Base-by-base conservation (phyloP, 2,329 filamentous ascomycete species). In the Aspergillus sp. region DNA sequence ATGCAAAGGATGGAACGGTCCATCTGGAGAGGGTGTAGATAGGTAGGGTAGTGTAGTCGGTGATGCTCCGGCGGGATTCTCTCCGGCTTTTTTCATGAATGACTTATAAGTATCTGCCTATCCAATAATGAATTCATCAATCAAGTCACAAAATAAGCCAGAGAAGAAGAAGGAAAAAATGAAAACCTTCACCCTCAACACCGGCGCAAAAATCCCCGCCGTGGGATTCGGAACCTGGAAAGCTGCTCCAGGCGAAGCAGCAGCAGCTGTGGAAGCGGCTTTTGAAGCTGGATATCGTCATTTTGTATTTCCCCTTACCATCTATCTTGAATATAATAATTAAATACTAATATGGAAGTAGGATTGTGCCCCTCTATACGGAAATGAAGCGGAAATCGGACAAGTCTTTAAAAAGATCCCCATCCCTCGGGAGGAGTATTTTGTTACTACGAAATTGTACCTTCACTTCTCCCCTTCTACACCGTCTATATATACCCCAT, bases 401-500 rank as follows among this genome's bases (percentile, higher is more conserved):
- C 65, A 74, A 51, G 81, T 78, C 29, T 78, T 85, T 57, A 74
- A 72, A 54, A 73, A 80, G 45, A 78, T 75, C 9, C 71, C 81
- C 40, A 74, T 85, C 10, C 80, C 80, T 49, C 71, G 80, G 37
- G 70, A 76, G 42, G 75, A 83, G 38, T 68, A 83, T 51, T 83
- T 82, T 61, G 70, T 83, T 50, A 78, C 75, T 3, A 78, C 77
- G 2, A 83, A 82, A 59, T 65, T 82, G 50, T 47, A 79, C 31
- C 8, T 9, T 32, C n/a, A 87, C 72, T 19, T 19, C 19, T 19
- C 19, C n/a, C n/a, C n/a, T n/a, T 19, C 19, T 19, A 19, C 19
- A 19, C 19, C n/a, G n/a, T n/a, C n/a, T 89, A 89, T 76, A 75
- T 82, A 44, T 85, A 81, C 78, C 80, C 82, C 65, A 81, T 78